Conservation (phyloP, 1,284 basidiomycete genomes). For the Hypsizygus ulmarius region DNA sequence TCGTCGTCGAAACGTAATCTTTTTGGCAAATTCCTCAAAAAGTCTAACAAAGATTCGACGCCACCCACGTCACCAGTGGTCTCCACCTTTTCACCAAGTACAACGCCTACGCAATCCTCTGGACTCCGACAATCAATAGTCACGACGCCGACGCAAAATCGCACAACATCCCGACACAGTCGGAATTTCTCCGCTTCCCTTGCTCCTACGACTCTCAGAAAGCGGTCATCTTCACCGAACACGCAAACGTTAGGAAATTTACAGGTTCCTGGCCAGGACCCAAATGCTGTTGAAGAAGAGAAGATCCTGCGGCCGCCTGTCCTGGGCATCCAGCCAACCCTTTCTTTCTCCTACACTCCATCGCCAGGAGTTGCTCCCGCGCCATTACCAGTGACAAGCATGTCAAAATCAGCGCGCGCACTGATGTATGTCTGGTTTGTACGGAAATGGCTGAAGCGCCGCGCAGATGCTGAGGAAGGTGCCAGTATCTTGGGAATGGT, state of each 20-base stretch:
- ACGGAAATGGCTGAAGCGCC: conserved; percentile 73
- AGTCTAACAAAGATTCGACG: conserved; percentile 37
- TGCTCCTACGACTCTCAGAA: conserved; percentile 9
- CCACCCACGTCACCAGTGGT: conserved; percentile 16
- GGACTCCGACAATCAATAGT: conserved; percentile 13
- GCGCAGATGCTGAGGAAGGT: conserved; percentile 20
- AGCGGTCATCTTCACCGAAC: conserved; percentile 21
- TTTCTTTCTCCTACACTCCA: conserved; percentile 26
- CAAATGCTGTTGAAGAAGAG: conserved; percentile 15
- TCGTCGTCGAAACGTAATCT: conserved; percentile 52
- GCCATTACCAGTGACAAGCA: conserved; percentile 34
- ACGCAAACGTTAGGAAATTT: conserved; percentile 6
- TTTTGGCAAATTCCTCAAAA: conserved; percentile 74
- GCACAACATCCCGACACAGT: conserved; percentile 16
- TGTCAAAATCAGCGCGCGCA: conserved; percentile 45
- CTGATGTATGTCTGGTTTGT: conserved; percentile 82
- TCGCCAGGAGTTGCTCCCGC: conserved; percentile 3
- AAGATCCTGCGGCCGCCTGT: conserved; percentile 51
- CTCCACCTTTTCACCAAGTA: conserved; percentile 5
- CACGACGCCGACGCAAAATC: conserved; percentile 18
- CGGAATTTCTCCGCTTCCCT: conserved; percentile 16
- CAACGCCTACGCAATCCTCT: conserved; percentile 10
- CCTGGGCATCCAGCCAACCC: conserved; percentile 62
- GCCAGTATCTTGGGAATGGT: conserved; percentile 32
- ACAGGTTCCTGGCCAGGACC: conserved; percentile 2